A percentile compares a stretch with the other conserved stretches of the same genome.
Evolutionary conservation across 129 eudicot species (phyloP).

Genomic region (Deinandra increscens): DNA sequence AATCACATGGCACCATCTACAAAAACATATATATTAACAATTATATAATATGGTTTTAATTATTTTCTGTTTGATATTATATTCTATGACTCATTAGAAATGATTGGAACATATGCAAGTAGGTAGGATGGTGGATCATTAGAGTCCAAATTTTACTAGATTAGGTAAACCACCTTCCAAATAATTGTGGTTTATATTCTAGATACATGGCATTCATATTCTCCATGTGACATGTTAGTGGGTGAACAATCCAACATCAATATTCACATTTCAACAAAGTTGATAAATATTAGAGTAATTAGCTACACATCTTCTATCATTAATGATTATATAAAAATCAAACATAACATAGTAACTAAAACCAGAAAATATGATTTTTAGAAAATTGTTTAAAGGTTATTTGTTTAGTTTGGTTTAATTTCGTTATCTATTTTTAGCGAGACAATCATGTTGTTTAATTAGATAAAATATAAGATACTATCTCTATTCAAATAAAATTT

Average conservation of each 20-base stretch:
- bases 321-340: not conserved
- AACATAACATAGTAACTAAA: not conserved
- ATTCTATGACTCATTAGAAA: not conserved
- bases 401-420: no score
- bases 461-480: no score
- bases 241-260: constrained; percentile 23
- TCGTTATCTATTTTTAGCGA: no score
- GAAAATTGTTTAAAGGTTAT: no score
- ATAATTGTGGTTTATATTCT: constrained; percentile 28
- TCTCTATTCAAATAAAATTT: no score
- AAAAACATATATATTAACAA: constrained; percentile 2
- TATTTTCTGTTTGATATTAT: not conserved
- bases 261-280: not conserved
- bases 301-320: not conserved
- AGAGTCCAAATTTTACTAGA: constrained; percentile 26
- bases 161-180: constrained; percentile 34
- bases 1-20: constrained; percentile 33
- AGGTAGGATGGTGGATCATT: constrained; percentile 22
- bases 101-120: constrained; percentile 24
- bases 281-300: not conserved
- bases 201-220: constrained; percentile 26
- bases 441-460: no score
- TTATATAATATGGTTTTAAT: not conserved
- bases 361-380: no score
- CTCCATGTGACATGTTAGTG: constrained; percentile 38